Evolutionary conservation across 164 flowering plant genomes (phyloP), one percentile per base, ranked within the genome.

Genomic region (Stephania yunnanensis): DNA sequence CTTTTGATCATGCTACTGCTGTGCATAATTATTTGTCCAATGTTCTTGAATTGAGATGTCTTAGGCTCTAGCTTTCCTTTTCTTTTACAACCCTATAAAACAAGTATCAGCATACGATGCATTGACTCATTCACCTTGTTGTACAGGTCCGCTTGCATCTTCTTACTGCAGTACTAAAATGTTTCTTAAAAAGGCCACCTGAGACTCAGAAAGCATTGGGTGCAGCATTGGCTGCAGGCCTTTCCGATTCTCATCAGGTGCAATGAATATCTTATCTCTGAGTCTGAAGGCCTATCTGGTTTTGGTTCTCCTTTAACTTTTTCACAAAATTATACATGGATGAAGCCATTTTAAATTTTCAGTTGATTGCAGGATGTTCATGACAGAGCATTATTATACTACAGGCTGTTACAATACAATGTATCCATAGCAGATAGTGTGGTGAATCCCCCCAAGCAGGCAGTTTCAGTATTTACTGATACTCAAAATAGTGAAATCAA

Each of bases 381-480:
- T 86, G 99, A 96, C 79, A 83, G 99, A 78, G 97, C 99, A 70
- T 82, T 96, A 76, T 92, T 94, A 87, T 96, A 96, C 89, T 92
- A 96, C 81, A 88, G 97, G 87, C 93, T 96, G 77, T 81, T 96
- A 84, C 94, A 90, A 78, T 80, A 96, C 42, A 81, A 92, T 78
- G 91, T 89, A 22, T 81, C 93, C 50, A 84, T 87, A 7, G 97
- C 99, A 73, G 97, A 91, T 68, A 81, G 87, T 70, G 97, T 96
- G 69, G 97, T 94, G 17, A 89, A 92, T 80, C 98, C 98, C 81
- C 94, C 98, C 66, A 94, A 96, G 86, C 99, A 94, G 85, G 99
- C 98, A 50, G 98, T 96, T 87, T 96, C 99, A 72, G 98, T 92
- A 73, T 96, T 96, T 87, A 94, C 98, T 80, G 99, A 94, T 81